Evolutionary conservation across 805 yeast species (phyloP).

Genomic region (Lipomyces orientalis): DNA sequence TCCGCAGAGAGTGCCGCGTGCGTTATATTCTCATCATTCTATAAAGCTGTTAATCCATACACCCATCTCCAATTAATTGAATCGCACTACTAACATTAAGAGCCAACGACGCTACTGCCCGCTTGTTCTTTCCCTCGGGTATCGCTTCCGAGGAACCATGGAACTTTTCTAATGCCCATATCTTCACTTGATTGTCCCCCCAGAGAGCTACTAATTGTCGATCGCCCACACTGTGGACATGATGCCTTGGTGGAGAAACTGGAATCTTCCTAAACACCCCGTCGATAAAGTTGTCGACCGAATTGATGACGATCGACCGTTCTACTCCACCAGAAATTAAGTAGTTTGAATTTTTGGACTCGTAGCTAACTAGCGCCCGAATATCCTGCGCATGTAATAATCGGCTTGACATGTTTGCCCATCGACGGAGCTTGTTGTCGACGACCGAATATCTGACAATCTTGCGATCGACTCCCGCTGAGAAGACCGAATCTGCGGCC

Average conservation of each 20-base stretch:
- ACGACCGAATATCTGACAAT: slow-evolving; percentile 72
- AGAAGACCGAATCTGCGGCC: slow-evolving; percentile 67
- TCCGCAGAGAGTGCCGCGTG: slow-evolving; percentile 67
- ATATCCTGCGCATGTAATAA: slow-evolving; percentile 72
- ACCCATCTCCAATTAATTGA: background rate
- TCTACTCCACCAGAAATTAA: slow-evolving; percentile 87
- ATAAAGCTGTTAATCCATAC: slow-evolving; percentile 47
- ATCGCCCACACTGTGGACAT: slow-evolving; percentile 54
- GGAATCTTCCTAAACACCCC: slow-evolving; percentile 76
- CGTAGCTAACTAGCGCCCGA: slow-evolving; percentile 38
- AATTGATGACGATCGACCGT: slow-evolving; percentile 63
- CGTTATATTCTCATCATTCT: slow-evolving; percentile 82
- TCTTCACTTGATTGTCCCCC: slow-evolving; percentile 79
- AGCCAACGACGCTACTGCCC: slow-evolving; percentile 61
- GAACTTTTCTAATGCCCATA: slow-evolving; percentile 62
- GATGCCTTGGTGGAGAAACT: slow-evolving; percentile 61
- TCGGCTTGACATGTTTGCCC: slow-evolving; percentile 80
- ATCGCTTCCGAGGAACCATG: slow-evolving; percentile 5
- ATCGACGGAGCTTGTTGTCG: slow-evolving; percentile 53
- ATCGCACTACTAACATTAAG: slow-evolving; percentile 11
- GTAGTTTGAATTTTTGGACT: slow-evolving; percentile 54
- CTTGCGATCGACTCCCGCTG: slow-evolving; percentile 94
- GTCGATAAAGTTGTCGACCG: slow-evolving; percentile 65
- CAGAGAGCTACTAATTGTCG: slow-evolving; percentile 69
- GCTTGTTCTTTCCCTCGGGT: slow-evolving; percentile 50